Conservation (phyloP, 2,329 filamentous ascomycete species). For the Sclerotinia minor region DNA sequence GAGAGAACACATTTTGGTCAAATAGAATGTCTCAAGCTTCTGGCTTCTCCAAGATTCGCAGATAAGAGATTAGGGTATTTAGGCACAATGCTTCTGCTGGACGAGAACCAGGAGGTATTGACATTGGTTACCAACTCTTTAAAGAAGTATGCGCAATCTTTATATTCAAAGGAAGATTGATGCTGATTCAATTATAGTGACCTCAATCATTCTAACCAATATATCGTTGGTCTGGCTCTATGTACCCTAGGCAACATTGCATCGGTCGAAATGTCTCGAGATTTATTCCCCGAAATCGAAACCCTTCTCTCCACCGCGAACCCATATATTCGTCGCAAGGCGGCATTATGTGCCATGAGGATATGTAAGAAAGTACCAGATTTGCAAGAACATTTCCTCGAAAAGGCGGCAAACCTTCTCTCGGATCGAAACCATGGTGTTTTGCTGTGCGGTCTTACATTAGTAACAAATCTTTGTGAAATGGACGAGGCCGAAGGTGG, state of each 20-base stretch:
- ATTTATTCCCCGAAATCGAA: constrained; percentile 95
- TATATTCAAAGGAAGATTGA: background rate
- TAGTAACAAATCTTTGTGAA: constrained; percentile 91
- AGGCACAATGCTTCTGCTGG: constrained; percentile 90
- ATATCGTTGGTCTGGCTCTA: constrained; percentile 93
- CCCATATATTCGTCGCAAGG: constrained; percentile 97
- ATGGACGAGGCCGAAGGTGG: constrained; percentile 89
- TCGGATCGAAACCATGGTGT: constrained; percentile 96
- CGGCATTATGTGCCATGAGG: constrained; percentile 96
- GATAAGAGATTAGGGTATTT: constrained; percentile 96
- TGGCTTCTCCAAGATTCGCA: constrained; percentile 94
- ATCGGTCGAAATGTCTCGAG: constrained; percentile 96
- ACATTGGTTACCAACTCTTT: constrained; percentile 97
- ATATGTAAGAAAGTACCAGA: constrained; percentile 98
- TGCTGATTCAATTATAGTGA: constrained; percentile 59
- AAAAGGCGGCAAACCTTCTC: constrained; percentile 85
- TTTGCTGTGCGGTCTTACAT: constrained; percentile 83
- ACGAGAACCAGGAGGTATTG: constrained; percentile 98
- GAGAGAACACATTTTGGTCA: constrained; percentile 98
- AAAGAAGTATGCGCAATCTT: constrained; percentile 69
- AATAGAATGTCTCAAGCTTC: constrained; percentile 97
- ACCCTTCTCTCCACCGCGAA: constrained; percentile 88
- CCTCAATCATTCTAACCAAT: constrained; percentile 95
- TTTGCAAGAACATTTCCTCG: constrained; percentile 92
- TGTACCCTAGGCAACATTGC: constrained; percentile 98